Conservation (phyloP, 2,329 filamentous ascomycete genomes). For the Fusarium incarnatum region DNA sequence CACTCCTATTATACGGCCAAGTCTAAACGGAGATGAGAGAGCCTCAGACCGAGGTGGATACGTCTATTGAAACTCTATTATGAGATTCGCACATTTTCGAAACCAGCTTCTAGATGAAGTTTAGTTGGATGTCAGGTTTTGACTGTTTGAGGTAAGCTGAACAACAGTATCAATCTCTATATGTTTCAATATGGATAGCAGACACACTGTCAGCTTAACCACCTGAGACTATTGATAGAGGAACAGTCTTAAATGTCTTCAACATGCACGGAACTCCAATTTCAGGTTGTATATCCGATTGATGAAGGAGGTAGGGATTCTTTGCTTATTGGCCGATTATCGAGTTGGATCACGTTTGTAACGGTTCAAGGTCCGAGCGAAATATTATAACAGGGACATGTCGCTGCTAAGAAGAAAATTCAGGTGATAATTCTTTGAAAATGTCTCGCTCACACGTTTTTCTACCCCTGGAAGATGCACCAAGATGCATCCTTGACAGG, state of each 20-base stretch:
- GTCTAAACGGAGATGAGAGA: neutral
- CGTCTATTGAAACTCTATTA: conserved; percentile 10
- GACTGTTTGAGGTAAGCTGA: neutral
- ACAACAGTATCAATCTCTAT: neutral
- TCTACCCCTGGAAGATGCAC: conserved; percentile 7
- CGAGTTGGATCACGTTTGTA: neutral
- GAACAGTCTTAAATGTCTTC: conserved; percentile 48
- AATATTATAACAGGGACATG: neutral
- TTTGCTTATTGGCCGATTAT: conserved; percentile 2
- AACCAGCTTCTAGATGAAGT: neutral
- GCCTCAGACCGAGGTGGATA: conserved; percentile 5
- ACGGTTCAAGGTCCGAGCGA: conserved; percentile 17
- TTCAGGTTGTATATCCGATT: conserved; percentile 44
- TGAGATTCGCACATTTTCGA: neutral
- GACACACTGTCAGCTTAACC: neutral
- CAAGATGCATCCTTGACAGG: conserved; percentile 8
- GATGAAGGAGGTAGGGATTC: neutral
- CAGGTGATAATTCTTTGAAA: conserved; percentile 1
- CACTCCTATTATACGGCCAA: neutral
- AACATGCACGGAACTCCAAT: conserved; percentile 59
- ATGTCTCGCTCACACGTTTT: conserved; percentile 9
- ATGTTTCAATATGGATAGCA: neutral
- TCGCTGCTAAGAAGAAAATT: neutral
- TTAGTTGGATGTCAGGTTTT: neutral
- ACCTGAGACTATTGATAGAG: neutral